Conservation (phyloP, 805 yeast genomes). For the Metschnikowia shivogae region DNA sequence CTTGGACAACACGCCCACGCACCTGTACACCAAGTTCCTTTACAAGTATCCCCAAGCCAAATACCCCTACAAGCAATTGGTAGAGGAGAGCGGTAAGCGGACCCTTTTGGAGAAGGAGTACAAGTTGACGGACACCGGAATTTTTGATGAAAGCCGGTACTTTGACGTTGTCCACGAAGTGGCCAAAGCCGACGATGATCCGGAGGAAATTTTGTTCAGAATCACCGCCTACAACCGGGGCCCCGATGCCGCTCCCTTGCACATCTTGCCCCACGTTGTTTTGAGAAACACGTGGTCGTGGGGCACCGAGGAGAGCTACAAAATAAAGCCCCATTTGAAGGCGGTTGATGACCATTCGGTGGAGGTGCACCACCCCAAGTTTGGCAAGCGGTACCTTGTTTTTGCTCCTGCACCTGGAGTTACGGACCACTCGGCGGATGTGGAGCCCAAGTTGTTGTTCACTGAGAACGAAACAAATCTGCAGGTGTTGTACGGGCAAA, state of each 20-base stretch:
- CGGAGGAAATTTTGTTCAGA: conserved; percentile 76
- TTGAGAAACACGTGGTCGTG: conserved; percentile 94
- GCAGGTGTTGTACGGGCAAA: conserved; percentile 58
- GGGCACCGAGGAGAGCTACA: conserved; percentile 54
- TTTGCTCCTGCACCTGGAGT: conserved; percentile 86
- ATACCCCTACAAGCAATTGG: conserved; percentile 76
- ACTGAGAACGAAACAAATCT: conserved; percentile 89
- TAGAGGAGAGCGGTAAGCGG: conserved; percentile 62
- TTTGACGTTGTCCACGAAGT: conserved; percentile 86
- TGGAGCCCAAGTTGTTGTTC: conserved; percentile 72
- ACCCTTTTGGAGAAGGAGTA: conserved; percentile 68
- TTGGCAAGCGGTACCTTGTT: conserved; percentile 57
- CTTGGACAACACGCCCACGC: conserved; percentile 89
- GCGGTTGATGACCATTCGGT: conserved; percentile 45
- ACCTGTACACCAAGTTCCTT: conserved; percentile 84
- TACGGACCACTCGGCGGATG: conserved; percentile 53
- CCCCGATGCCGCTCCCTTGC: conserved; percentile 80
- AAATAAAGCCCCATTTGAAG: conserved; percentile 47
- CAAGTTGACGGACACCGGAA: conserved; percentile 78
- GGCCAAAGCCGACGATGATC: conserved; percentile 80
- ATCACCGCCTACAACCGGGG: conserved; percentile 86
- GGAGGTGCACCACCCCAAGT: conserved; percentile 60
- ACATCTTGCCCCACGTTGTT: conserved; percentile 76
- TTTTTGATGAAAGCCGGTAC: conserved; percentile 68
- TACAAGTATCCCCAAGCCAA: conserved; percentile 88